Conservation (phyloP, 1,284 basidiomycete genomes). For the Ceratobasidium sp. region DNA sequence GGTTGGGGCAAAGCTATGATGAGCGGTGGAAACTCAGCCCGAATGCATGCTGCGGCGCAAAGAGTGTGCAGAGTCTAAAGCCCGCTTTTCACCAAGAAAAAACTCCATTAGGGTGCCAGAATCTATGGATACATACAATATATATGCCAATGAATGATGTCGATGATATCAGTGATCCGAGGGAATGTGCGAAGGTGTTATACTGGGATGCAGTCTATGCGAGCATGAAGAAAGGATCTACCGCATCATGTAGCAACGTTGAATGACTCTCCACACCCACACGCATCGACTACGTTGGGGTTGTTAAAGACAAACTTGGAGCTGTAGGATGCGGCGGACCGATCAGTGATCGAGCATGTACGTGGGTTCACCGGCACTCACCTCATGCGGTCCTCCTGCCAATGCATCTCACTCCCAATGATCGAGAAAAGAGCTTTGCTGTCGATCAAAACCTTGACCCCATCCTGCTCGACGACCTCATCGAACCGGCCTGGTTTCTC, state of each 20-base stretch:
- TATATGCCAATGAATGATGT: not conserved
- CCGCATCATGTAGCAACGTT: slow-evolving; percentile 55
- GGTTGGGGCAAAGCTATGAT: not conserved
- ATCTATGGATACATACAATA: slow-evolving; percentile 35
- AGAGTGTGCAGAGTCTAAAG: no score
- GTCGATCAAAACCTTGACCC: slow-evolving; percentile 93
- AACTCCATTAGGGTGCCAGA: slow-evolving; percentile 3
- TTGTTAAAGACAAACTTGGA: slow-evolving; percentile 94
- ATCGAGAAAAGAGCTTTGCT: slow-evolving; percentile 97
- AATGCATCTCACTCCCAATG: slow-evolving; percentile 99
- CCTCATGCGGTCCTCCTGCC: slow-evolving; percentile 92
- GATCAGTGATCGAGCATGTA: slow-evolving; percentile 17
- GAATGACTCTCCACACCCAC: slow-evolving; percentile 93
- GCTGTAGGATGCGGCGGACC: slow-evolving; percentile 51
- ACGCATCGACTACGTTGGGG: slow-evolving; percentile 88
- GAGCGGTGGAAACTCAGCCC: not conserved
- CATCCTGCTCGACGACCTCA: slow-evolving; percentile 96
- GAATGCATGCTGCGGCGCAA: no score
- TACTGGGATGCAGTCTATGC: slow-evolving; percentile 16
- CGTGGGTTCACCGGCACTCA: slow-evolving; percentile 48
- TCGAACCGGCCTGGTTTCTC: slow-evolving; percentile 91
- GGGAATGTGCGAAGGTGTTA: not conserved
- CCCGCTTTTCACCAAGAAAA: slow-evolving; percentile 2
- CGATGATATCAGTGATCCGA: slow-evolving; percentile 4
- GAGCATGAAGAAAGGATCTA: not conserved